Evolutionary conservation across 1,284 basidiomycete genomes (phyloP).

Genomic region (Rhodotorula sp.): DNA sequence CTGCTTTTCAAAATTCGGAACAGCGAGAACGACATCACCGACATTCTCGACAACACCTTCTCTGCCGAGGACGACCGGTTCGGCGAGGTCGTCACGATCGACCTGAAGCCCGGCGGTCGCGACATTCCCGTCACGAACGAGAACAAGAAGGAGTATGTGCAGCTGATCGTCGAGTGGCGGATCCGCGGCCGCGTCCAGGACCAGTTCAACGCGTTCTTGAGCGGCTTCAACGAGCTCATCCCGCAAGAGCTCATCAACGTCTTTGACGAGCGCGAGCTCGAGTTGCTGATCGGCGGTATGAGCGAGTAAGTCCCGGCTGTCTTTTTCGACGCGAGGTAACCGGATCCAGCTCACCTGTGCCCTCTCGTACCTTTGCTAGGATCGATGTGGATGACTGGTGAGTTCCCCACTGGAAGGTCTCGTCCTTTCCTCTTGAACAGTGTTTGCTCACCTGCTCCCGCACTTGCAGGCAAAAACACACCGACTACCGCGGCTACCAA

Average conservation of each 20-base stretch:
- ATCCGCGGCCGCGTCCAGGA: slow-evolving; percentile 89
- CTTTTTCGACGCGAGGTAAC: neutral
- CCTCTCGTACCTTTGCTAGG: neutral
- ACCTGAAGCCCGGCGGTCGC: slow-evolving; percentile 82
- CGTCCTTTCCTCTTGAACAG: too few species aligned
- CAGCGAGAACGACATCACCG: slow-evolving; percentile 61
- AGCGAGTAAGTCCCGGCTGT: slow-evolving; percentile 59
- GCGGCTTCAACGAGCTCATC: slow-evolving; percentile 90
- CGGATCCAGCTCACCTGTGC: neutral
- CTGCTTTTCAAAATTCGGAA: too few species aligned
- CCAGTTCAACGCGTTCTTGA: slow-evolving; percentile 95
- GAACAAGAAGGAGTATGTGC: slow-evolving; percentile 99
- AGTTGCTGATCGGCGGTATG: slow-evolving; percentile 96
- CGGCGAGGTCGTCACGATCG: slow-evolving; percentile 90
- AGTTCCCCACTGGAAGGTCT: neutral
- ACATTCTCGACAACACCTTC: slow-evolving; percentile 92
- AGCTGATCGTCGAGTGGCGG: slow-evolving; percentile 89
- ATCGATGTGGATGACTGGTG: slow-evolving; percentile 53
- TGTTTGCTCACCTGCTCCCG: neutral
- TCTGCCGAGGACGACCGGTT: slow-evolving; percentile 93
- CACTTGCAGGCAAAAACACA: slow-evolving; percentile 55
- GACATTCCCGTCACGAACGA: slow-evolving; percentile 86
- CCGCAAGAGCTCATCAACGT: slow-evolving; percentile 93
- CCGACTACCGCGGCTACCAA: slow-evolving; percentile 59
- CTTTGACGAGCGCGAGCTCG: slow-evolving; percentile 96